A percentile compares a stretch with the other conserved stretches of the same genome.
Conservation (phyloP, 192 early-diverging fungal species). For the Dissophora globulifera region DNA sequence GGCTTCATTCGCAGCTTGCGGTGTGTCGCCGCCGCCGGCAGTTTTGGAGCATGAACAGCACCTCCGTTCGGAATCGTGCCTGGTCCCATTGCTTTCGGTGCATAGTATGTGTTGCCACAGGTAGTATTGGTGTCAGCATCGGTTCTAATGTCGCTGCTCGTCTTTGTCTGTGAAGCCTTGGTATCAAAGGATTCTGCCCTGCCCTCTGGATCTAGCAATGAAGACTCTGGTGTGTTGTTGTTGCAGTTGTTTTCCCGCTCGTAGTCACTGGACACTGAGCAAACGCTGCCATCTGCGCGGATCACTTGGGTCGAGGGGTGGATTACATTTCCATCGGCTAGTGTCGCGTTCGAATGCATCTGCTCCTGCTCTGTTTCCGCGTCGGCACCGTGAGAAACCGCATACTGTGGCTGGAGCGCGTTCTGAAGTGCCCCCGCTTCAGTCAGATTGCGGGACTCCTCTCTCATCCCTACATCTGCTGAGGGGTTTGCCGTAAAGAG, state of each 20-base stretch:
- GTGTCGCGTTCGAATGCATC: too few species aligned
- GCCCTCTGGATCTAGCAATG: conserved; percentile 1
- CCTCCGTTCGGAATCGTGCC: too few species aligned
- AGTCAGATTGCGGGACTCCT: neutral
- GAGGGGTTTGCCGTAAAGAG: conserved; percentile 4
- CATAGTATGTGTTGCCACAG: too few species aligned
- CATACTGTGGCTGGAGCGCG: neutral
- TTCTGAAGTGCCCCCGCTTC: neutral
- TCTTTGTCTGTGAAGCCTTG: neutral
- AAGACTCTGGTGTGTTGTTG: conserved; percentile 33
- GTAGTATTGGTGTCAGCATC: too few species aligned
- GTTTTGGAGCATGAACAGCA: neutral
- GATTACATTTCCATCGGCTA: too few species aligned
- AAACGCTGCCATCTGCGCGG: conserved; percentile 8
- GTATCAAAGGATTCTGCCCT: neutral
- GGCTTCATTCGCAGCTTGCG: neutral
- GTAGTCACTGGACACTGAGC: conserved; percentile 29
- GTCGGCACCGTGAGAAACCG: neutral
- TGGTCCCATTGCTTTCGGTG: too few species aligned
- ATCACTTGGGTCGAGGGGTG: conserved; percentile 13
- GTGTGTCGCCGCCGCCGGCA: neutral
- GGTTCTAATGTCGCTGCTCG: neutral
- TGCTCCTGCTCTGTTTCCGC: too few species aligned
- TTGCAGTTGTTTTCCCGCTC: conserved; percentile 33
- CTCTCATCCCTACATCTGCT: conserved; percentile 5